phyloP scores from a whole-genome alignment of 2,329 filamentous ascomycete genomes.

The Diaporthe sp. region DNA sequence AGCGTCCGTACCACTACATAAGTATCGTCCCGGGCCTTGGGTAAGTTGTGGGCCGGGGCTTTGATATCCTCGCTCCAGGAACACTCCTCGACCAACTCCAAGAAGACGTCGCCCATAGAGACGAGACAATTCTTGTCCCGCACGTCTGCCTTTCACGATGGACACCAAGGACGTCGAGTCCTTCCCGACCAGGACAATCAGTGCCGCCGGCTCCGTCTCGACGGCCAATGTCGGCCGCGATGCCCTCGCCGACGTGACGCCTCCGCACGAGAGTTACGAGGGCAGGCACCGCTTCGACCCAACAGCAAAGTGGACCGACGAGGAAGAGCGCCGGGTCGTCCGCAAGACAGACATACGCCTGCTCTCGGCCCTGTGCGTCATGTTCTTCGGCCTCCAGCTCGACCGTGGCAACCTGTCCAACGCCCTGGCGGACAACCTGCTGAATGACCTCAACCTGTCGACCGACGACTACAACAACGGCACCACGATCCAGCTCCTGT shows the following conservation, averaged over 20 bases:
- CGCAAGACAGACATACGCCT: constrained; percentile 64
- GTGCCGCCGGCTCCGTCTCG: constrained; percentile 47
- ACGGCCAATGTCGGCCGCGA: constrained; percentile 54
- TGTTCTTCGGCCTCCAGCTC: constrained; percentile 75
- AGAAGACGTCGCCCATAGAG: background rate
- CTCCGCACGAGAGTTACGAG: constrained; percentile 54
- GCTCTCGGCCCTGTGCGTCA: constrained; percentile 59
- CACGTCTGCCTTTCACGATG: constrained; percentile 29
- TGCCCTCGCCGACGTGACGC: constrained; percentile 52
- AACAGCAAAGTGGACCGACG: constrained; percentile 63
- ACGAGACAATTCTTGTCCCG: background rate
- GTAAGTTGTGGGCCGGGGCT: background rate
- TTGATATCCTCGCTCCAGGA: background rate
- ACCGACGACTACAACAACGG: constrained; percentile 71
- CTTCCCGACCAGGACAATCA: constrained; percentile 40
- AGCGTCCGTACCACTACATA: background rate
- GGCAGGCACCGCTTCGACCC: constrained; percentile 59
- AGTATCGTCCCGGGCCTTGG: background rate
- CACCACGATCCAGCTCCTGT: constrained; percentile 68
- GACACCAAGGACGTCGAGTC: constrained; percentile 45
- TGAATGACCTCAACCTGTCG: constrained; percentile 64
- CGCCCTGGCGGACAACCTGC: constrained; percentile 73
- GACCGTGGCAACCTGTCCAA: constrained; percentile 75
- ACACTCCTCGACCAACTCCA: background rate
- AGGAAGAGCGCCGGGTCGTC: constrained; percentile 69